These are phyloP conservation scores for Cyberlindnera saturnus DNA, from an alignment of 805 yeast genomes.

Conservation along the genomic window DNA sequence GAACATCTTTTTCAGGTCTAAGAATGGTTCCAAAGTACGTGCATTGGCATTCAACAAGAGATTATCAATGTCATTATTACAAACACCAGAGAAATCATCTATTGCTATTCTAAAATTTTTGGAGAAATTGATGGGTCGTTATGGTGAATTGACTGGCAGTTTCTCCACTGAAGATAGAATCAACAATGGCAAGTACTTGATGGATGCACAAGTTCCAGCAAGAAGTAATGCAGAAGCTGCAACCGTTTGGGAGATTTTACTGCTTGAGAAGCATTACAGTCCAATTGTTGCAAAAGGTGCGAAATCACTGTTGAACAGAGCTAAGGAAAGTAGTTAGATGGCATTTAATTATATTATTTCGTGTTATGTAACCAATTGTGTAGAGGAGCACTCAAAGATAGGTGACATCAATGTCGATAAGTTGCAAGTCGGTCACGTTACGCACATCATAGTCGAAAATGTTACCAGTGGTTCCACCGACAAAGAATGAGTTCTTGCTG, in stretches of 20 bases:
- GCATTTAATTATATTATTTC: too few species aligned
- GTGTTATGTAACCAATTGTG: too few species aligned
- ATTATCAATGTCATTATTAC: constrained; percentile 56
- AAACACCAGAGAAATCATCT: constrained; percentile 84
- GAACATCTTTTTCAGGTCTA: constrained; percentile 71
- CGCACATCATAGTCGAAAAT: constrained; percentile 1
- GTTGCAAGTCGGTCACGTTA: constrained; percentile 3
- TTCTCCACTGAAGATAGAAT: constrained; percentile 87
- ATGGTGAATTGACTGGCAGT: constrained; percentile 66
- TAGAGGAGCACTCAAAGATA: not conserved
- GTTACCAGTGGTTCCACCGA: constrained; percentile 23
- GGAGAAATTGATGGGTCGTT: constrained; percentile 66
- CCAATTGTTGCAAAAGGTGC: constrained; percentile 74
- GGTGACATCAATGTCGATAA: constrained; percentile 1
- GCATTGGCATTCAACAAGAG: constrained; percentile 82
- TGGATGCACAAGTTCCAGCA: constrained; percentile 61
- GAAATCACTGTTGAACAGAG: constrained; percentile 26
- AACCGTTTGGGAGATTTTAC: constrained; percentile 79
- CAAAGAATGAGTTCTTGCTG: constrained; percentile 25
- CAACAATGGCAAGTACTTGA: constrained; percentile 68
- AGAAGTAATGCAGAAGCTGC: constrained; percentile 85
- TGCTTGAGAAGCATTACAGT: constrained; percentile 77
- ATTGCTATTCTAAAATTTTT: constrained; percentile 73
- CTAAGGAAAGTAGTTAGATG: constrained; percentile 8
- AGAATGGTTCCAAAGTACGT: constrained; percentile 57